Evolutionary conservation across 2,329 filamentous ascomycete species (phyloP).

Genomic region (Colletotrichum salicis): DNA sequence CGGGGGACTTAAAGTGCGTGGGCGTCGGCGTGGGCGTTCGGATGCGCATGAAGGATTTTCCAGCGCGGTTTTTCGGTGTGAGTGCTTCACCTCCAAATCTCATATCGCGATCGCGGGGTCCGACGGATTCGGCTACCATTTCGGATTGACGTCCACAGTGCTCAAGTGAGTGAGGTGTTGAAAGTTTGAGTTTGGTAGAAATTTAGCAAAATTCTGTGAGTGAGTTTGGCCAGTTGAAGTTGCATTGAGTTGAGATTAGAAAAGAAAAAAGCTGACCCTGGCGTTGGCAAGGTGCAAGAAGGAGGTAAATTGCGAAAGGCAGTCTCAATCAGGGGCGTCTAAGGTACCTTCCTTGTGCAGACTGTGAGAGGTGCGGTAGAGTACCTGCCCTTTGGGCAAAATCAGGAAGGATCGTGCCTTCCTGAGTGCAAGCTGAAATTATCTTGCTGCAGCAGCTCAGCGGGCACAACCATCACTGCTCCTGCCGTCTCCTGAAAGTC

Average conservation of each 20-base stretch:
- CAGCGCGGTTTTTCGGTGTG: slow-evolving; percentile 9
- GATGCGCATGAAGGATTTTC: slow-evolving; percentile 28
- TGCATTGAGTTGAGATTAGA: neutral
- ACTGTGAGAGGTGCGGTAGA: neutral
- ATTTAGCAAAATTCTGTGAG: neutral
- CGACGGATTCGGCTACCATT: slow-evolving; percentile 1
- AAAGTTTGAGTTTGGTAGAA: neutral
- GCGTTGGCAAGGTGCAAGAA: neutral
- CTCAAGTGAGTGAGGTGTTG: neutral
- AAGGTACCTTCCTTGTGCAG: neutral
- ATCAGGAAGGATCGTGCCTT: neutral
- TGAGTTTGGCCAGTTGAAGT: slow-evolving; percentile 7
- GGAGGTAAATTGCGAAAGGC: neutral
- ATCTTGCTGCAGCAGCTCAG: neutral
- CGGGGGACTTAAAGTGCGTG: neutral
- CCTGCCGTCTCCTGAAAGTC: neutral
- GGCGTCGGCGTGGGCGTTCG: slow-evolving; percentile 9
- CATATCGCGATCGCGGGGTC: neutral
- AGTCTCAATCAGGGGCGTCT: neutral
- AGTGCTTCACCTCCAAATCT: slow-evolving; percentile 3
- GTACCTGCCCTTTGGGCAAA: neutral
- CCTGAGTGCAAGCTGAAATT: neutral
- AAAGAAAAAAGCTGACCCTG: slow-evolving; percentile 16
- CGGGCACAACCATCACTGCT: neutral
- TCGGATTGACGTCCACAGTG: neutral